Evolutionary conservation across 805 yeast genomes (phyloP).

Genomic region (Sugiyamaella floridensis): DNA sequence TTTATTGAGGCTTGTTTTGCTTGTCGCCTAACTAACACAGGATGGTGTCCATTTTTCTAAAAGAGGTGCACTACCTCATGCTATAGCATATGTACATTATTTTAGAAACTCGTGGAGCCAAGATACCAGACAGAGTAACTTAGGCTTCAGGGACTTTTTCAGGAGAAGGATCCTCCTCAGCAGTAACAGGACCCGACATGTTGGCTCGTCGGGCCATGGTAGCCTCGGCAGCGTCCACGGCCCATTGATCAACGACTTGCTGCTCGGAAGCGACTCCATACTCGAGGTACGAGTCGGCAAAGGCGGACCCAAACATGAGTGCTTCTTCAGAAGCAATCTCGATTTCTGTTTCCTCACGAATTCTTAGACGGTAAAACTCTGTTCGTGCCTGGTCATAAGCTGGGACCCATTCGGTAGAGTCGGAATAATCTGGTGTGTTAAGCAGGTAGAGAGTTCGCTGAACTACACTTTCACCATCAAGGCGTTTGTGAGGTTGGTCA

Average conservation of each 20-base stretch:
- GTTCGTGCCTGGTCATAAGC: constrained; percentile 83
- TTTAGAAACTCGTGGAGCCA: not conserved
- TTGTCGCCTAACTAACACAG: constrained; percentile 11
- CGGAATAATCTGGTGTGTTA: constrained; percentile 25
- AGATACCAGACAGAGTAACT: not conserved
- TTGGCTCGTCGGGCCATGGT: constrained; percentile 44
- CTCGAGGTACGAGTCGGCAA: constrained; percentile 53
- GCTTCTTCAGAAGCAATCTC: constrained; percentile 76
- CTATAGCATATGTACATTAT: not conserved
- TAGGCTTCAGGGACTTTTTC: not conserved
- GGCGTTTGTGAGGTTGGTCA: constrained; percentile 61
- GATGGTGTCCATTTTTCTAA: constrained; percentile 34
- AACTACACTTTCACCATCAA: constrained; percentile 87
- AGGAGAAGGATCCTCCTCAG: constrained; percentile 25
- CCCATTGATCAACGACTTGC: constrained; percentile 65
- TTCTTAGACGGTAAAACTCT: constrained; percentile 82
- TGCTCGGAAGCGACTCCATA: constrained; percentile 69
- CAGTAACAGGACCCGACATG: constrained; percentile 23
- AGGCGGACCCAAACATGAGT: constrained; percentile 75
- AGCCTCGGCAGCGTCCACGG: constrained; percentile 55
- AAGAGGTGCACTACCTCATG: not conserved
- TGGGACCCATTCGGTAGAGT: constrained; percentile 31
- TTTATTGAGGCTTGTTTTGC: not conserved
- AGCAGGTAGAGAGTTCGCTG: constrained; percentile 61
- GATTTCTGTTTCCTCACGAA: constrained; percentile 70